phyloP scores from a whole-genome alignment of 2,329 filamentous ascomycete genomes.

The Ascosphaera apis region DNA sequence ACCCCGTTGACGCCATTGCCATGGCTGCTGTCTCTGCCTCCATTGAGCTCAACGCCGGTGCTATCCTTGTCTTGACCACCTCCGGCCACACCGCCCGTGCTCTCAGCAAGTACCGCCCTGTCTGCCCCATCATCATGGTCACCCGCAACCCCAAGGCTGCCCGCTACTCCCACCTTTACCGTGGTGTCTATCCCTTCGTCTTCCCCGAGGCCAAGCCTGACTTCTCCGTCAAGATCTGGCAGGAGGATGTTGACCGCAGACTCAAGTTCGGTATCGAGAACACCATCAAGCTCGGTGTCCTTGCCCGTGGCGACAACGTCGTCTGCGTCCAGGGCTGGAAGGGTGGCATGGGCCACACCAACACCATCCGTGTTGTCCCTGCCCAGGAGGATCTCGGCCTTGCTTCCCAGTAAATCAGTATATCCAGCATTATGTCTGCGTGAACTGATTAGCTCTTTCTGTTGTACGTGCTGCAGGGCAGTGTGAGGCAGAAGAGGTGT shows the following conservation, averaged over 20 bases:
- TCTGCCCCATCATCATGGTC: slow-evolving; percentile 99
- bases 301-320: slow-evolving; percentile 53
- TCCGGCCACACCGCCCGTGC: slow-evolving; percentile 87
- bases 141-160: slow-evolving; percentile 67
- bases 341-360: slow-evolving; percentile 45
- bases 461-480: slow-evolving; percentile 2
- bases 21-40: slow-evolving; percentile 93
- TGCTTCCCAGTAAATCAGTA: slow-evolving; percentile 7
- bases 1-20: slow-evolving; percentile 77
- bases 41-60: slow-evolving; percentile 86
- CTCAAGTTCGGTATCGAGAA: slow-evolving; percentile 91
- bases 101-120: slow-evolving; percentile 92
- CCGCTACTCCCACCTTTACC: slow-evolving; percentile 83
- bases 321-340: slow-evolving; percentile 47
- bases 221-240: slow-evolving; percentile 83
- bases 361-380: slow-evolving; percentile 32
- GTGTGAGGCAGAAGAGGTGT: too few species aligned
- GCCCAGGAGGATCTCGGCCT: slow-evolving; percentile 23
- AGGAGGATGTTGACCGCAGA: slow-evolving; percentile 92
- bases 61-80: slow-evolving; percentile 88
- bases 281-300: slow-evolving; percentile 59
- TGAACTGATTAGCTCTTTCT: slow-evolving; percentile 3
- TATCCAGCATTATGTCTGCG: slow-evolving; percentile 2
- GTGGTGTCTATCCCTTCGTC: slow-evolving; percentile 92
- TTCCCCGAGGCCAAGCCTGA: slow-evolving; percentile 88